phyloP scores from a whole-genome alignment of 331 rosid genomes.

The Prunus yedoensis region DNA sequence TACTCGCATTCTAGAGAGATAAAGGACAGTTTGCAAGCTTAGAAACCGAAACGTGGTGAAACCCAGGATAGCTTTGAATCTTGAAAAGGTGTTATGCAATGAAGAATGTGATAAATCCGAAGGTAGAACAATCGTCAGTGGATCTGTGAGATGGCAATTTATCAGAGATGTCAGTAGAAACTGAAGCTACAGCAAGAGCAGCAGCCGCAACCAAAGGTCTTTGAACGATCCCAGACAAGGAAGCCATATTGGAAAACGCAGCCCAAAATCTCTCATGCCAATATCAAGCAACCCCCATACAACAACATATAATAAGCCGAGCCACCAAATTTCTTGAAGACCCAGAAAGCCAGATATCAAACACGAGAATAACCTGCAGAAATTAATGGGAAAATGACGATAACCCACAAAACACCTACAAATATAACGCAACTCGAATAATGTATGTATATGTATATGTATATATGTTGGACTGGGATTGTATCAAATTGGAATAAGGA shows the following conservation, averaged over 20 bases:
- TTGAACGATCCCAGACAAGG: slow-evolving; percentile 73
- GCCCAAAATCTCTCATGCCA: slow-evolving; percentile 35
- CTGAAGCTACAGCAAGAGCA: slow-evolving; percentile 74
- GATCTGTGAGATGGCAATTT: slow-evolving; percentile 48
- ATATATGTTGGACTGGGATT: background rate
- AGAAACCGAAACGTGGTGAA: slow-evolving; percentile 57
- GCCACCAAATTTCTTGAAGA: background rate
- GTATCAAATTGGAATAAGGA: slow-evolving; percentile 29
- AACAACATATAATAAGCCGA: slow-evolving; percentile 12
- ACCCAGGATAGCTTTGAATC: slow-evolving; percentile 44
- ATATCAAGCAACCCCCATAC: slow-evolving; percentile 17
- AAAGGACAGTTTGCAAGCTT: slow-evolving; percentile 58
- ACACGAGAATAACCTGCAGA: slow-evolving; percentile 21
- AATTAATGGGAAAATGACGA: background rate
- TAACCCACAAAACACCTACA: background rate
- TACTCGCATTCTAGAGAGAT: slow-evolving; percentile 47
- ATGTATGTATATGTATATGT: too few species aligned
- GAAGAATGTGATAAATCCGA: slow-evolving; percentile 31
- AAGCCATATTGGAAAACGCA: slow-evolving; percentile 53
- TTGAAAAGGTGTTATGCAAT: slow-evolving; percentile 15
- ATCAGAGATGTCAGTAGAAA: slow-evolving; percentile 61
- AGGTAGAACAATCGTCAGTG: slow-evolving; percentile 38
- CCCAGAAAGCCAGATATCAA: slow-evolving; percentile 15
- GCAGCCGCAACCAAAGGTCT: slow-evolving; percentile 92
- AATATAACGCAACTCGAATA: background rate